These are phyloP conservation scores for Apiotrichum gracile DNA, from an alignment of 1,284 basidiomycete species.

Conservation along the genomic window DNA sequence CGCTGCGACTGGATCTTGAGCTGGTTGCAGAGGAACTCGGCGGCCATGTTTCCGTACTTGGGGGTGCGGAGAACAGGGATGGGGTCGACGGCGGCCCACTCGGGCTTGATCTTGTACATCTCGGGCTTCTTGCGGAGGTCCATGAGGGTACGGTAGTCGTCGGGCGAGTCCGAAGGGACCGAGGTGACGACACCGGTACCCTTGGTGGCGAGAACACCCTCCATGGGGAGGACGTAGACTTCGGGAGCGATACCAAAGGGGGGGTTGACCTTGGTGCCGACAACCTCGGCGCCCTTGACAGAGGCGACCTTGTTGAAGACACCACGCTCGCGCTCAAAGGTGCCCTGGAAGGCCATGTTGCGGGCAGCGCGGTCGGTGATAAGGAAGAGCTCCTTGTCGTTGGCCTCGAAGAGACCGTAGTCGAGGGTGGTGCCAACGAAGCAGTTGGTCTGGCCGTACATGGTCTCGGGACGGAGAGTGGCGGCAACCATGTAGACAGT, in stretches of 20 bases:
- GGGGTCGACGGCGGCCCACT: constrained; percentile 81
- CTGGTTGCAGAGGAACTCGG: constrained; percentile 78
- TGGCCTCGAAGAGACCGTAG: constrained; percentile 85
- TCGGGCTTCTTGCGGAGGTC: constrained; percentile 96
- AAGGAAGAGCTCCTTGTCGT: constrained; percentile 79
- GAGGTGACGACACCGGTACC: constrained; percentile 99
- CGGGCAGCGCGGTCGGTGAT: constrained; percentile 85
- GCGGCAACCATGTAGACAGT: constrained; percentile 91
- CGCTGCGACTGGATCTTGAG: constrained; percentile 95
- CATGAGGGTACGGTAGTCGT: constrained; percentile 85
- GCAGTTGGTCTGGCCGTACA: constrained; percentile 99
- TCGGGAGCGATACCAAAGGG: constrained; percentile 77
- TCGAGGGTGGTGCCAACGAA: constrained; percentile 88
- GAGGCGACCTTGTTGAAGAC: constrained; percentile 67
- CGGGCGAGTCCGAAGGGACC: constrained; percentile 96
- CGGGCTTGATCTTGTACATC: constrained; percentile 89
- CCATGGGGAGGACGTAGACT: constrained; percentile 97
- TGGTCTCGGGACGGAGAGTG: constrained; percentile 93
- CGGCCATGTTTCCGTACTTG: constrained; percentile 85
- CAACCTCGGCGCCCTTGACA: constrained; percentile 69
- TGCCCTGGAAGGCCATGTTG: constrained; percentile 94
- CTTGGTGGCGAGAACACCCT: constrained; percentile 90
- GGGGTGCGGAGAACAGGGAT: constrained; percentile 84
- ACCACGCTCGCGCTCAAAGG: constrained; percentile 64
- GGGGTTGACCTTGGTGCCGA: constrained; percentile 88